Base-by-base conservation (phyloP, 2,329 filamentous ascomycete species). In the Lomentospora prolificans region DNA sequence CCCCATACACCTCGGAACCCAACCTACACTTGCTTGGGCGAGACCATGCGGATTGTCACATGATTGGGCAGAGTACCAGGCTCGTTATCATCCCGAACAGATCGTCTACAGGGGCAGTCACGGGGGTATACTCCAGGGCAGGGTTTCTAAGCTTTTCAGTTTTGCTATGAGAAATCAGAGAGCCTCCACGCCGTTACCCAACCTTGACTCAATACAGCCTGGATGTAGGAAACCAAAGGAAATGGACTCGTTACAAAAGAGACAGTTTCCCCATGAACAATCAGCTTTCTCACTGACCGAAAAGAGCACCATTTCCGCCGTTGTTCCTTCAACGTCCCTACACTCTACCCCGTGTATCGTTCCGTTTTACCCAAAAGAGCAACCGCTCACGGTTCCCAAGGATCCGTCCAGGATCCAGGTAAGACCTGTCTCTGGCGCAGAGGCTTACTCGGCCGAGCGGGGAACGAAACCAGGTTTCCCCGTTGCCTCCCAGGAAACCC, bases 281-380 rank as follows among this genome's bases (percentile, higher is more conserved):
- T 36, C 33, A 10, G 39, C 12, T 33, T 12, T 7, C 12, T 33
- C 12, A 12, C 30, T 33, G 39, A 9, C 51, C 50, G 2, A 54
- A 54, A 44, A 46, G 52, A 46, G 36, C 28, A 54, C 52, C 52
- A 54, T 54, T 44, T 54, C 36, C 36, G 17, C 22, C 44, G 2
- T 3, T 2, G n/a, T n/a, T 17, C 14, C 19, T 41, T 41, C 36
- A 10, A 22, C 44, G 14, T 22, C 44, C 17, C 22, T 22, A 48
- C 24, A n/a, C 22, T 10, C 22, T 48, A n/a, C 22, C 22, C 22
- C 19, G 2, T 48, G 2, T 22, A 17, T 14, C 44, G 17, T 48
- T 44, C 53, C 46, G 53, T 55, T 55, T 51, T 55, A 22, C 53
- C 53, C 53, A 19, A 51, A 55, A 27, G 30, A 36, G 53, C 7